Evolutionary conservation across 495 filamentous ascomycete genomes (phyloP), one percentile per base, ranked within the genome.

Genomic region (Xylaria acuta): DNA sequence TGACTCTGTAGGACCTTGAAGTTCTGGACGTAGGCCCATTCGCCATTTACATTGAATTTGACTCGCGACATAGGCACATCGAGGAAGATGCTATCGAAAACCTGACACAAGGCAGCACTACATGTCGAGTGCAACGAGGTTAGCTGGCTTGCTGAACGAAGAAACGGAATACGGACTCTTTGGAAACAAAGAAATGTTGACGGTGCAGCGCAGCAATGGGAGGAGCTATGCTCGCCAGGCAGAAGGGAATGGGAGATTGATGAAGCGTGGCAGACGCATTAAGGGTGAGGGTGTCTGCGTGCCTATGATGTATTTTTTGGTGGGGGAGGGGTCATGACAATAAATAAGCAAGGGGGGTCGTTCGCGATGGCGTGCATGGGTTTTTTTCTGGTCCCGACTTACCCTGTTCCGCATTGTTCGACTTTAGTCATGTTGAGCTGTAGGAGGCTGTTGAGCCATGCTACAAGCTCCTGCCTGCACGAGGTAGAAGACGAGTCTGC

Each of bases 341-440:
- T 64, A 66, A 76, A 72, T 64, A 66, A 76, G 71, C 25, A 41
- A 18, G 76, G 64, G 65, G 75, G 74, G 75, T 73, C 65, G 58
- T 62, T 60, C 49, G 66, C 51, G 53, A 69, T 45, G 53, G 27
- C 43, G 34, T 38, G 58, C 58, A 34, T 20, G 34, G 30, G 30
- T 41, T 70, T 70, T 11, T 18, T 30, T 22, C 20, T 14, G n/a
- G 27, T 47, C n/a, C 27, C 16, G 40, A 80, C 92, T 76, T 92
- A 99, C 96, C 96, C 96, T 76, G 96, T 98, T 76, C 96, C 96
- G 83, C 96, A 98, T 87, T 99, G 97, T 84, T 99, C 96, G 80
- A 99, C 92, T 84, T 97, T 98, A 80, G 95, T 98, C 70, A 99
- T 89, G 84, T 98, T 98, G 75, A 98, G 89, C 86, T 97, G 93